Percentiles rank a stretch among this genome's conserved stretches.
These are phyloP conservation scores for Alloascoidea africana DNA, from an alignment of 805 yeast genomes.

Conservation along the genomic window DNA sequence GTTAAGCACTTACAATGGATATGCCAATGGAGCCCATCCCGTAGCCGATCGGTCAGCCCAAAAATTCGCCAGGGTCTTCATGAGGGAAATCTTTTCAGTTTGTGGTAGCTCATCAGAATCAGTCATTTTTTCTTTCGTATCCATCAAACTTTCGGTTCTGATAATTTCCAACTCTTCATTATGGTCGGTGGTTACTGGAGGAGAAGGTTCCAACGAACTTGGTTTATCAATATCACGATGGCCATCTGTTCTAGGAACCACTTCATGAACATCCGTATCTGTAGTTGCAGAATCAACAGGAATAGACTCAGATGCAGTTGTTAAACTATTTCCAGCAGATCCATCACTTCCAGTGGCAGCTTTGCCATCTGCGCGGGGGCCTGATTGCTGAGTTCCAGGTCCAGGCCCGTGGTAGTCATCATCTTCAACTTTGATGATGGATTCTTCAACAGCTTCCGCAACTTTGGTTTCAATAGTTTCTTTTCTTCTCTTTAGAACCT, in stretches of 20 bases:
- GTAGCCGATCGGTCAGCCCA: constrained; percentile 98
- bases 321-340: no score
- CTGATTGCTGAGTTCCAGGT: no score
- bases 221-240: no score
- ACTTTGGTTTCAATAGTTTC: constrained; percentile 5
- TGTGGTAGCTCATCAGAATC: constrained; percentile 17
- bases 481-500: constrained; percentile 4
- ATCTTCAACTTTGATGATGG: constrained; percentile 3
- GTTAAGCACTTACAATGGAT: constrained; percentile 38
- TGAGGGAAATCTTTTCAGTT: constrained; percentile 60
- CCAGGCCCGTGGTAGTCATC: constrained; percentile 7
- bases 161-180: background rate
- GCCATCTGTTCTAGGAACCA: background rate
- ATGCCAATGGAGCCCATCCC: constrained; percentile 83
- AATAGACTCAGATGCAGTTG: no score
- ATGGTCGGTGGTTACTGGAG: no score
- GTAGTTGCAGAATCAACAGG: background rate
- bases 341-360: no score
- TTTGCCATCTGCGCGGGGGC: no score
- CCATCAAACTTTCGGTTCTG: background rate
- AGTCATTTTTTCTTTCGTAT: background rate
- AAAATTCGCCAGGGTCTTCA: constrained; percentile 75
- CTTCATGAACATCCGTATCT: background rate
- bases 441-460: constrained; percentile 5
- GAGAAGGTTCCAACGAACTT: no score